A percentile compares a stretch with the other conserved stretches of the same genome.
Evolutionary conservation across 2,329 filamentous ascomycete genomes (phyloP).

Genomic region (Colletotrichum noveboracense): DNA sequence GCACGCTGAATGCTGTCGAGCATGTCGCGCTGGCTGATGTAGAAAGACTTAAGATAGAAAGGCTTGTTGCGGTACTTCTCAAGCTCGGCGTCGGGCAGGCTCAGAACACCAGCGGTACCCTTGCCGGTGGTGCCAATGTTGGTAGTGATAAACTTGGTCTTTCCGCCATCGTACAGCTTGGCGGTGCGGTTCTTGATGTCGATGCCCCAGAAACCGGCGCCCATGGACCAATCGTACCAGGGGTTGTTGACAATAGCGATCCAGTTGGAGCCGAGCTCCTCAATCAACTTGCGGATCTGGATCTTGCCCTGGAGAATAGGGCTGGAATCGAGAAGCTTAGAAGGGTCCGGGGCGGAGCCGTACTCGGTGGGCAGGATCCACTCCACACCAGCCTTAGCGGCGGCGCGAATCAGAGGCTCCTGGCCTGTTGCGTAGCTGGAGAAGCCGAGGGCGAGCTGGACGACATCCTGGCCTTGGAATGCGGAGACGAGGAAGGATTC

Average conservation of each 20-base stretch:
- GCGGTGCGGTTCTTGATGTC: constrained; percentile 33
- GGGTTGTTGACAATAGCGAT: constrained; percentile 36
- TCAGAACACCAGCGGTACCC: constrained; percentile 38
- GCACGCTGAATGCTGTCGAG: constrained; percentile 64
- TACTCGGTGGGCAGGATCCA: constrained; percentile 62
- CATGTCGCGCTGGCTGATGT: constrained; percentile 68
- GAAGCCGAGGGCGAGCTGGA: constrained; percentile 29
- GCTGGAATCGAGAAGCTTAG: constrained; percentile 23
- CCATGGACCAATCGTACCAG: constrained; percentile 36
- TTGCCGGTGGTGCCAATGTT: constrained; percentile 65
- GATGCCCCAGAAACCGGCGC: constrained; percentile 33
- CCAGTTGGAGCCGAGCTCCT: constrained; percentile 35
- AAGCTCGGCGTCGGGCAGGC: constrained; percentile 31
- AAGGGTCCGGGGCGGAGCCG: constrained; percentile 33
- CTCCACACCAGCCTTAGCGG: constrained; percentile 57
- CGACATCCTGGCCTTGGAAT: constrained; percentile 36
- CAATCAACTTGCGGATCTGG: constrained; percentile 29
- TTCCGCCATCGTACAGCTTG: constrained; percentile 59
- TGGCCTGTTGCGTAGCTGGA: constrained; percentile 41
- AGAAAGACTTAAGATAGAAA: constrained; percentile 63
- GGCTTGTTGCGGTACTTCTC: constrained; percentile 46
- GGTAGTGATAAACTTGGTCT: constrained; percentile 58
- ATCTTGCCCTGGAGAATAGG: constrained; percentile 30
- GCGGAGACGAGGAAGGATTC: constrained; percentile 32
- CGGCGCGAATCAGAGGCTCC: constrained; percentile 55